Conservation (phyloP, 2,329 filamentous ascomycete genomes). For the Ophiostoma populinum region DNA sequence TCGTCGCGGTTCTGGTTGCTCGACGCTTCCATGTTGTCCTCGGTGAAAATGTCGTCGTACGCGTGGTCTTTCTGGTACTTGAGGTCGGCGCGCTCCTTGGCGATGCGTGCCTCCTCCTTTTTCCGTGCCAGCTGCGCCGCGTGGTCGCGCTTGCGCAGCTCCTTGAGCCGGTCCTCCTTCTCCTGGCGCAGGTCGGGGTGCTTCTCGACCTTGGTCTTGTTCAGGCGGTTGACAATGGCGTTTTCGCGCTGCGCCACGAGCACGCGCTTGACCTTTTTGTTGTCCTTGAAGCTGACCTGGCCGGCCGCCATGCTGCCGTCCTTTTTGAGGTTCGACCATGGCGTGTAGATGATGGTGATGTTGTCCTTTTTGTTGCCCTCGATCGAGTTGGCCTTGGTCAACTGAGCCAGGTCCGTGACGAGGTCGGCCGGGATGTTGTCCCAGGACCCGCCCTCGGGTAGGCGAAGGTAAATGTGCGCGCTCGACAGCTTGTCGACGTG, state of each 20-base stretch:
- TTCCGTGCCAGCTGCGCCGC: slow-evolving; percentile 45
- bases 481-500: slow-evolving; percentile 95
- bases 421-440: slow-evolving; percentile 60
- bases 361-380: slow-evolving; percentile 99
- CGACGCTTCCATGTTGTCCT: slow-evolving; percentile 57
- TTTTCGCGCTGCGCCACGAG: slow-evolving; percentile 73
- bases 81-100: slow-evolving; percentile 70
- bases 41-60: slow-evolving; percentile 80
- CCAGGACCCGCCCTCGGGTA: slow-evolving; percentile 66
- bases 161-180: slow-evolving; percentile 57
- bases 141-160: slow-evolving; percentile 56
- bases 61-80: slow-evolving; percentile 96
- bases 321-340: slow-evolving; percentile 88
- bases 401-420: slow-evolving; percentile 76
- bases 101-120: slow-evolving; percentile 57
- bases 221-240: slow-evolving; percentile 85
- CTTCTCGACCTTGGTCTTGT: slow-evolving; percentile 86
- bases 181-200: slow-evolving; percentile 71
- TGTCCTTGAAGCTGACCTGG: slow-evolving; percentile 88
- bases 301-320: slow-evolving; percentile 90
- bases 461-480: slow-evolving; percentile 86
- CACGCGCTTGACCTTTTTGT: slow-evolving; percentile 66
- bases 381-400: slow-evolving; percentile 97
- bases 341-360: slow-evolving; percentile 89
- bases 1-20: slow-evolving; percentile 75